These are phyloP conservation scores for Tetragonia tetragonoides DNA, from an alignment of 148 eudicot genomes.

Conservation along the genomic window DNA sequence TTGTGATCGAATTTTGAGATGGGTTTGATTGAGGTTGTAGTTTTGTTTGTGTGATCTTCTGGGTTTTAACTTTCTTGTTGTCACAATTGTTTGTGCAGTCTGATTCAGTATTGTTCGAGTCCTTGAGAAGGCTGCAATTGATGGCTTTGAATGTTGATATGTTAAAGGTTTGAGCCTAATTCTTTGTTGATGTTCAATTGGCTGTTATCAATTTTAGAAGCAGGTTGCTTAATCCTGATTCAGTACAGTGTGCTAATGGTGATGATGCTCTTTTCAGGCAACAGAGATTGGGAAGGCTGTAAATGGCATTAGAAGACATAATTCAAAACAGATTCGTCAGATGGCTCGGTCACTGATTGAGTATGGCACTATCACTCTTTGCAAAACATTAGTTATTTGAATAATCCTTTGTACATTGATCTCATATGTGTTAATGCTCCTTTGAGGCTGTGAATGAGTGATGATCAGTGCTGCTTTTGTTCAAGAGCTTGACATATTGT, in stretches of 20 bases:
- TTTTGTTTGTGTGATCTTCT: not conserved
- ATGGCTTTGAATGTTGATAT: constrained; percentile 72
- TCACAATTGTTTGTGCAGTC: constrained; percentile 47
- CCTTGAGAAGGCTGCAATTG: constrained; percentile 78
- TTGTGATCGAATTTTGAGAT: not conserved
- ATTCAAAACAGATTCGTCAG: constrained; percentile 51
- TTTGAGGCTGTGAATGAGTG: not conserved
- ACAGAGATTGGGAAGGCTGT: constrained; percentile 94
- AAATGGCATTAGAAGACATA: constrained; percentile 58
- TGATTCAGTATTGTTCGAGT: constrained; percentile 60
- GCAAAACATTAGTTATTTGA: not conserved
- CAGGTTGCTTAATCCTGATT: not conserved
- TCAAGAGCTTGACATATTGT: constrained; percentile 1
- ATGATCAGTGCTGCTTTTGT: constrained; percentile 6
- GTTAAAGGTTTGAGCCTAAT: constrained; percentile 52
- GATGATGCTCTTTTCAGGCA: constrained; percentile 45
- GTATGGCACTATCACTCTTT: constrained; percentile 46
- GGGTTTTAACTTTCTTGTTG: constrained; percentile 14
- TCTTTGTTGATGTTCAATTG: constrained; percentile 17
- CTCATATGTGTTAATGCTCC: not conserved
- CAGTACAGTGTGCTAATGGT: constrained; percentile 9
- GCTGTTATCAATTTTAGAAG: constrained; percentile 4
- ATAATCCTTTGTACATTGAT: constrained; percentile 10
- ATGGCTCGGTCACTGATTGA: constrained; percentile 60
- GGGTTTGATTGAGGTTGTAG: not conserved